Evolutionary conservation across 164 flowering plant genomes (phyloP).

Genomic region (Sextonia rubra): DNA sequence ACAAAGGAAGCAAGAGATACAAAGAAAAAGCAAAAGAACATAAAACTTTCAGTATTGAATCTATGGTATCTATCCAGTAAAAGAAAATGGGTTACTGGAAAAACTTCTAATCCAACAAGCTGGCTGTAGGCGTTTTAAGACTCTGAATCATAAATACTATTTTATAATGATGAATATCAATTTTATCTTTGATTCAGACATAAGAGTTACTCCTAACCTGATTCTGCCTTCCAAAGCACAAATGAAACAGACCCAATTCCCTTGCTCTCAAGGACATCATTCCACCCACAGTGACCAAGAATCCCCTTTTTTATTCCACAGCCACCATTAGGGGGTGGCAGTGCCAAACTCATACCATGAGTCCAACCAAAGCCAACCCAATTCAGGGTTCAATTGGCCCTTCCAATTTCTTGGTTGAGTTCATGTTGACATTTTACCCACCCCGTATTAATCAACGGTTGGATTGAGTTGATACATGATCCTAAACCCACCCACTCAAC

Average conservation of each 20-base stretch:
- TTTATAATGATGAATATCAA: background rate
- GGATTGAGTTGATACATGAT: too few species aligned
- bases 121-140: background rate
- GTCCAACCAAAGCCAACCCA: background rate
- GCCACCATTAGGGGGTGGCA: background rate
- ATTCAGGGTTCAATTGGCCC: too few species aligned
- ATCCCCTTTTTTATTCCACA: background rate
- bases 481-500: too few species aligned
- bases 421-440: too few species aligned
- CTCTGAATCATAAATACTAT: background rate
- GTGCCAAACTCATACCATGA: too few species aligned
- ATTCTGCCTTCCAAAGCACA: background rate
- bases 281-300: background rate
- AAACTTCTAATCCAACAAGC: background rate
- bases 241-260: background rate
- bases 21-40: background rate
- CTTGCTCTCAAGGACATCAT: background rate
- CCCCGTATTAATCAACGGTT: too few species aligned
- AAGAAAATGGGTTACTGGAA: background rate
- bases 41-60: background rate
- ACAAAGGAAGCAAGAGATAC: background rate
- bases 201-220: background rate
- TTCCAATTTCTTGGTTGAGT: too few species aligned
- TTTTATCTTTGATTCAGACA: background rate
- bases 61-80: background rate